Evolutionary conservation across 1,139 yeast species (phyloP).

Genomic region (Arxiozyma heterogenica): DNA sequence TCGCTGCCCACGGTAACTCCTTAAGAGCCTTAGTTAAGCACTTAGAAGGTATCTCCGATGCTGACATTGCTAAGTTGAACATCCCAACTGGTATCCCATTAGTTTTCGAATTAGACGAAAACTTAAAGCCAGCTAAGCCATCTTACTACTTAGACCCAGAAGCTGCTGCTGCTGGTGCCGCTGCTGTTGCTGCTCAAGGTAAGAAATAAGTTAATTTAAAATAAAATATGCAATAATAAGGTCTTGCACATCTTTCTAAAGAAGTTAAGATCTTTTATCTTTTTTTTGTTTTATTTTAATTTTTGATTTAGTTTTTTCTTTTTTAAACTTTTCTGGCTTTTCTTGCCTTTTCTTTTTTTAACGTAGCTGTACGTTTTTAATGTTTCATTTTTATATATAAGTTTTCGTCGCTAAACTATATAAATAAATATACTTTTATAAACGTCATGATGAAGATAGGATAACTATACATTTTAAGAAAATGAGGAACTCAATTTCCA

Average conservation of each 20-base stretch:
- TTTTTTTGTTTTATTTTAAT: not conserved
- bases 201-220: constrained; percentile 31
- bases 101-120: constrained; percentile 87
- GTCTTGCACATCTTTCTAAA: too few species aligned
- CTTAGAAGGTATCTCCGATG: constrained; percentile 89
- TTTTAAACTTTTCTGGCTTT: not conserved
- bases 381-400: not conserved
- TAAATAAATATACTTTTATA: not conserved
- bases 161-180: constrained; percentile 99
- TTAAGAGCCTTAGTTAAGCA: constrained; percentile 94
- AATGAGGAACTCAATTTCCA: too few species aligned
- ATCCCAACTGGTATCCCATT: constrained; percentile 99
- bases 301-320: not conserved
- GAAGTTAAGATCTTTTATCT: too few species aligned
- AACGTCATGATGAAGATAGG: not conserved
- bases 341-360: not conserved
- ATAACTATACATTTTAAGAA: too few species aligned
- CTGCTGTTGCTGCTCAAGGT: constrained; percentile 98
- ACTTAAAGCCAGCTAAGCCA: constrained; percentile 83
- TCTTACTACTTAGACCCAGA: constrained; percentile 97
- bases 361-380: not conserved
- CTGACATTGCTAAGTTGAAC: constrained; percentile 85
- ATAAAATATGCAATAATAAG: not conserved
- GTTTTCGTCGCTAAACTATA: not conserved
- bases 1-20: constrained; percentile 99